A percentile compares a stretch with the other conserved stretches of the same genome.
Conservation (phyloP, 1,284 basidiomycete species). For the Naganishia albida region DNA sequence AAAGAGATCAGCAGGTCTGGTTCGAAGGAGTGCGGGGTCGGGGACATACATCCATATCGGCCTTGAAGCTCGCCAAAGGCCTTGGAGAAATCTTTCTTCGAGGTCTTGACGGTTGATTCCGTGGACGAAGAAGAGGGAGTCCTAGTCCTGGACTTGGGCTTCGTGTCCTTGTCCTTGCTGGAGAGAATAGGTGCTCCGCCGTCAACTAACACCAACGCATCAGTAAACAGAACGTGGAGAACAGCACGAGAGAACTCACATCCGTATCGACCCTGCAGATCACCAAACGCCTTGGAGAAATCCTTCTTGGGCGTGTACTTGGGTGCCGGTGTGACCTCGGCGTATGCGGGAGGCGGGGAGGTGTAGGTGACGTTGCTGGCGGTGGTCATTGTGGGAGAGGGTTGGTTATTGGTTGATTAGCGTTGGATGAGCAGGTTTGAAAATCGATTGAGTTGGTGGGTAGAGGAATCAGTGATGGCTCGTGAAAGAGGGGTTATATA, state of each 20-base stretch:
- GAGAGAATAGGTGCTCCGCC: neutral
- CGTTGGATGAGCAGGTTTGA: neutral
- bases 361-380: slow-evolving; percentile 10
- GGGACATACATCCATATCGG: slow-evolving; percentile 9
- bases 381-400: neutral
- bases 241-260: neutral
- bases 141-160: neutral
- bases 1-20: neutral
- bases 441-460: neutral
- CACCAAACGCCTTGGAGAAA: slow-evolving; percentile 19
- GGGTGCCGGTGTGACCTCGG: slow-evolving; percentile 11
- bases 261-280: slow-evolving; percentile 22
- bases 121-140: too few species aligned
- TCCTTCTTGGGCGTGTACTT: slow-evolving; percentile 27
- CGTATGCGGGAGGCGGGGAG: slow-evolving; percentile 16
- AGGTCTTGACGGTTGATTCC: neutral
- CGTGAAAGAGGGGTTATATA: too few species aligned
- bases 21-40: neutral
- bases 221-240: neutral
- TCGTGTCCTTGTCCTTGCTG: neutral
- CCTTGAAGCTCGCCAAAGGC: slow-evolving; percentile 17
- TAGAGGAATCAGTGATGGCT: neutral
- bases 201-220: neutral
- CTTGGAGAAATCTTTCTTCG: slow-evolving; percentile 17
- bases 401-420: slow-evolving; percentile 2